Evolutionary conservation across 768 basidiomycete species (phyloP), one percentile per base, ranked within the genome.

Genomic region (Psilocybe cubensis): DNA sequence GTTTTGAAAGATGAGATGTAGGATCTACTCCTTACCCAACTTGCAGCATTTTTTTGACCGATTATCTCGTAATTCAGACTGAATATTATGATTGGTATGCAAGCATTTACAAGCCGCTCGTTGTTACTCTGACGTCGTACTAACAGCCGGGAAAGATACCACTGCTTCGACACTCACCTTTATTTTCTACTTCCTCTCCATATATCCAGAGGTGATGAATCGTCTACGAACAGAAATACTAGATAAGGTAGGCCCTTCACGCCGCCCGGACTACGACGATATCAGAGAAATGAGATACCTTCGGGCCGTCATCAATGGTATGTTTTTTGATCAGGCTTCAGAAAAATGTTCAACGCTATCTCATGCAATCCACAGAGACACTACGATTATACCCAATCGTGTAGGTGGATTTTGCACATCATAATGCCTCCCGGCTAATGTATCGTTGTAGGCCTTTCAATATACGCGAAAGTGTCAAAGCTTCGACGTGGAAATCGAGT

Each of bases 301-400:
- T 12, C 74, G 84, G 23, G 87, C 87, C 1, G 83, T 88, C 21
- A 79, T 88, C 47, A 87, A 88, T 59, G 86, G 86, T 85, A 42
- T 65, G 44, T 5, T 18, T 27, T 38, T 29, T 24, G 18, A 46
- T n/a, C n/a, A 3, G 27, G 10, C 18, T 14, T 4, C 21, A 14
- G 7, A 12, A 12, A 33, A 33, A 33, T 6, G 12, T 38, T 38
- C 35, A 38, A n/a, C n/a, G 27, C 11, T 41, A 14, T 38, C 10
- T 23, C 25, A 54, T 28, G 54, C 4, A 29, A 24, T 44, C 10
- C 24, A 23, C 48, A 77, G 85, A 86, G 64, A 83, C 84, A 0
- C 66, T 86, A 54, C 76, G 84, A 29, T 56, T 87, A 18, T 86
- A 79, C 66, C 84, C 86, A 3, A 72, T 80, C 7, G 83, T 86